These are phyloP conservation scores for Crassisporium funariophilum DNA, from an alignment of 768 basidiomycete species.

Conservation along the genomic window DNA sequence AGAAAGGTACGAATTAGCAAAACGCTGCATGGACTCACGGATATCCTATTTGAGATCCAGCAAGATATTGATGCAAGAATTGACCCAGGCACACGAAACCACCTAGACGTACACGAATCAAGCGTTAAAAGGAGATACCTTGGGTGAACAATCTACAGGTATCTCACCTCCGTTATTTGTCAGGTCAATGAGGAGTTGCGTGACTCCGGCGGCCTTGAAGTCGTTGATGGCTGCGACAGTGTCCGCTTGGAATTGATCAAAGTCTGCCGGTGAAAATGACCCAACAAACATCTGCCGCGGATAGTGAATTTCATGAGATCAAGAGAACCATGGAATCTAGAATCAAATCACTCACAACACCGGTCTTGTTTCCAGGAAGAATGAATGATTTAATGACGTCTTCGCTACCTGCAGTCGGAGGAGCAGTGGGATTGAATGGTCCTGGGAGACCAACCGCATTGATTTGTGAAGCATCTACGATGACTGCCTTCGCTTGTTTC, in stretches of 20 bases:
- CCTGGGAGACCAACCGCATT: conserved; percentile 48
- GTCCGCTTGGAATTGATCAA: conserved; percentile 53
- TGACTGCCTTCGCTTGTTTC: conserved; percentile 37
- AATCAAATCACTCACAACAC: conserved; percentile 46
- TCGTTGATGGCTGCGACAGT: conserved; percentile 43
- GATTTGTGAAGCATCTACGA: conserved; percentile 44
- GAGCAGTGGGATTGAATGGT: conserved; percentile 48
- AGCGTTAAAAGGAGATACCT: not conserved
- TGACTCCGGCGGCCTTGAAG: conserved; percentile 52
- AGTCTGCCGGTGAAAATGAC: conserved; percentile 54
- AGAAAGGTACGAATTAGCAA: not conserved
- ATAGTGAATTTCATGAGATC: conserved; percentile 3
- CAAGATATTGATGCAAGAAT: conserved; percentile 60
- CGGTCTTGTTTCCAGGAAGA: conserved; percentile 56
- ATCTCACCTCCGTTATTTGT: conserved; percentile 63
- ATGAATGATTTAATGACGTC: conserved; percentile 60
- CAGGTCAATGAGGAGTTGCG: conserved; percentile 56
- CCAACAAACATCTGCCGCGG: conserved; percentile 56
- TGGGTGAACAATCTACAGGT: not conserved
- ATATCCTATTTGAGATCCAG: conserved; percentile 49
- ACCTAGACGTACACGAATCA: conserved; percentile 35
- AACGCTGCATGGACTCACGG: conserved; percentile 39
- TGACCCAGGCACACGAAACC: conserved; percentile 65
- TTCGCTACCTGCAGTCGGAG: conserved; percentile 44
- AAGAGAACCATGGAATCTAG: not conserved